These are phyloP conservation scores for Wickerhamiella brachini DNA, from an alignment of 805 yeast species.

Conservation along the genomic window DNA sequence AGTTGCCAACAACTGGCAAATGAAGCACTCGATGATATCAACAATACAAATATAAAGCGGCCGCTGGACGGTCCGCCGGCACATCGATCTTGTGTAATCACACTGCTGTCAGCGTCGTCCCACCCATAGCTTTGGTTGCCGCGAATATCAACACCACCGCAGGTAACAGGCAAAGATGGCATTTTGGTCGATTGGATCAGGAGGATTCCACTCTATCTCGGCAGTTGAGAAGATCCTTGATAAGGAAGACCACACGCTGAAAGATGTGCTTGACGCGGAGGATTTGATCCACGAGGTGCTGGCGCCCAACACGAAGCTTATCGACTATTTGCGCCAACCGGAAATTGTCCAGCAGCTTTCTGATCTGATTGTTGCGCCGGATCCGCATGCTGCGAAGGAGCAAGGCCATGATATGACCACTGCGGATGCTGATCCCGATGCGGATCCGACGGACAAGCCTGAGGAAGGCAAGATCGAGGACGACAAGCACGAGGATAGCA, in stretches of 20 bases:
- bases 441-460: slow-evolving; percentile 10
- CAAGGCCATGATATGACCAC: slow-evolving; percentile 6
- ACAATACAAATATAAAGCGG: no score
- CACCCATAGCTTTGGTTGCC: neutral
- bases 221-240: slow-evolving; percentile 40
- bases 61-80: neutral
- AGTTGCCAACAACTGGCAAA: no score
- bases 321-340: slow-evolving; percentile 70
- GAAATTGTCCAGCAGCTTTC: slow-evolving; percentile 56
- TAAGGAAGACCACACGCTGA: slow-evolving; percentile 29
- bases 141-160: neutral
- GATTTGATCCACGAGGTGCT: slow-evolving; percentile 60
- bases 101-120: neutral
- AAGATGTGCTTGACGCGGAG: slow-evolving; percentile 56
- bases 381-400: slow-evolving; percentile 4
- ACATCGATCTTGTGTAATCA: neutral
- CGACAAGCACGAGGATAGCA: slow-evolving; percentile 11
- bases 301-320: slow-evolving; percentile 57
- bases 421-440: slow-evolving; percentile 10
- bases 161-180: slow-evolving; percentile 24
- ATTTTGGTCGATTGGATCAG: slow-evolving; percentile 45
- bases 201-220: slow-evolving; percentile 41
- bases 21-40: no score
- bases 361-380: slow-evolving; percentile 35
- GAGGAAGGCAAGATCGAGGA: slow-evolving; percentile 12